Evolutionary conservation across 805 yeast genomes (phyloP), one percentile per base, ranked within the genome.

Genomic region (Hanseniaspora pseudoguilliermondii): DNA sequence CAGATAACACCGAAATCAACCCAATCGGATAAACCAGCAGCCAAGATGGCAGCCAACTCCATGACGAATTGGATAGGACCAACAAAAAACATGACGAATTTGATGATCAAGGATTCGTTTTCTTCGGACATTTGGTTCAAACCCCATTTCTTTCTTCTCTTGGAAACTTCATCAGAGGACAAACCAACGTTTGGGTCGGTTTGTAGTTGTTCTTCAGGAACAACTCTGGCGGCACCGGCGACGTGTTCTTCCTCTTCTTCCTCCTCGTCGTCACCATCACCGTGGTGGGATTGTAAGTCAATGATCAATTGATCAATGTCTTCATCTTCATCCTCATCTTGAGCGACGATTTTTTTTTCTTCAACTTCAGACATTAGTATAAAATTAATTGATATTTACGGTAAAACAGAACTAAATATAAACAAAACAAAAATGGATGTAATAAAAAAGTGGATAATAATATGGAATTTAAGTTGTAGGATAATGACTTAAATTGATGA

Each of bases 1-100:
- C 86, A 82, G 71, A 89, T 89, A 71, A 89, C 97, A 82, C 97
- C 96, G 78, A 89, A 89, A 81, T 89, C 96, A 69, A 89, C 96
- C 96, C 96, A 89, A 77, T 90, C 96, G 76, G 87, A 87, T 66
- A 87, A 79, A 83, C 95, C 96, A 63, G 95, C 95, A 69, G 96
- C 95, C 72, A 87, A 77, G 62, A 87, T 80, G 65, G 96, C 95
- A 68, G 96, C 96, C 68, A 91, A 95, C 77, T 87, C 95, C 96
- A 87, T 87, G 69, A 87, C 95, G 82, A 88, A 87, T 77, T 88
- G 96, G 71, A 87, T 87, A 64, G 96, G 96, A 75, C 96, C 96
- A 62, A 87, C 84, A 73, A 87, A 87, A 80, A 86, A 87, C 84
- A 80, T 79, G 66, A 83, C 68, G 71, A 88, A 86, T 78, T 87